Evolutionary conservation across 2,329 filamentous ascomycete genomes (phyloP).

Genomic region (Parascedosporium putredinis): DNA sequence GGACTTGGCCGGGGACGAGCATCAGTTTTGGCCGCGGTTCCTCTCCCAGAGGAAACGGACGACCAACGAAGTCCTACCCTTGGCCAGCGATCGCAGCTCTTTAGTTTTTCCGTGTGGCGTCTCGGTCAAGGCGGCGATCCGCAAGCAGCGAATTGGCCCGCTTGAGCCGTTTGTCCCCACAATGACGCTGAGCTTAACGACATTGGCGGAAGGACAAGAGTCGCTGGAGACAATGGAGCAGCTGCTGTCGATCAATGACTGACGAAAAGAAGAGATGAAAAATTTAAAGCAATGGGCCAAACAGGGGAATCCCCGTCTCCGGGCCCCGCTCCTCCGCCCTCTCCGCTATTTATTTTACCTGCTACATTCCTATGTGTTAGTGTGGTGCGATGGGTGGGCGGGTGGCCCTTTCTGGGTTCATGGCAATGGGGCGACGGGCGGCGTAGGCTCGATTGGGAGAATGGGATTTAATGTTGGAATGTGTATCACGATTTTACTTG

Average conservation of each 20-base stretch:
- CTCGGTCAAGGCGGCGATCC: not conserved
- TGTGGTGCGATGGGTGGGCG: too few species aligned
- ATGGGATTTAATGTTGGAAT: too few species aligned
- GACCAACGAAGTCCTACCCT: not conserved
- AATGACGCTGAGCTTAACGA: not conserved
- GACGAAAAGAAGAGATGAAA: not conserved
- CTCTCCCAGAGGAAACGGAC: not conserved
- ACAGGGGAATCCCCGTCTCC: too few species aligned
- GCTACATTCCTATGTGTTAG: too few species aligned
- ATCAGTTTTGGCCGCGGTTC: constrained; percentile 3
- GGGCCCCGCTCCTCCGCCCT: too few species aligned
- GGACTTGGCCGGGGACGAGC: not conserved
- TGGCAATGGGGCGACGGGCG: too few species aligned
- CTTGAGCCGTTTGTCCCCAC: constrained; percentile 4
- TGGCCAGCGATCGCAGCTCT: constrained; percentile 5
- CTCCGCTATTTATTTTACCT: too few species aligned
- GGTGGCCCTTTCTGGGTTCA: too few species aligned
- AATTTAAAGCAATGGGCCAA: too few species aligned
- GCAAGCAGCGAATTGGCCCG: not conserved
- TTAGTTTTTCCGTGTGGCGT: not conserved
- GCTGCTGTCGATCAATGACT: constrained; percentile 1
- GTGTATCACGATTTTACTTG: too few species aligned
- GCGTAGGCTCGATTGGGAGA: too few species aligned
- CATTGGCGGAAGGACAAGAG: not conserved
- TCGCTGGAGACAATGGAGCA: not conserved